Evolutionary conservation across 345 rosid species (phyloP), one percentile per base, ranked within the genome.

Genomic region (Trapa incisa): DNA sequence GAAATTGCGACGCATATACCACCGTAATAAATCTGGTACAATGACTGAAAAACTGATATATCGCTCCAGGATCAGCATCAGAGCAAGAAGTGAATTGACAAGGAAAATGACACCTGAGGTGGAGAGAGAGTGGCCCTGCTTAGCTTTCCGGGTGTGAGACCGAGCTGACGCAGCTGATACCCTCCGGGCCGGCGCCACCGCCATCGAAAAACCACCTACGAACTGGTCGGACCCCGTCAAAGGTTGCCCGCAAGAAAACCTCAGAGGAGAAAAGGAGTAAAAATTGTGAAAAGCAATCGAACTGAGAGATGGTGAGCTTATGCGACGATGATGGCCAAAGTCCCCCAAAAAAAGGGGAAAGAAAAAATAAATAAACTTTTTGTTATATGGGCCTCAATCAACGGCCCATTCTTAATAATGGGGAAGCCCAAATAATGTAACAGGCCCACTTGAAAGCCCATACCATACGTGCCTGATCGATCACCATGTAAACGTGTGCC

Each of bases 141-240:
- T 65, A 50, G 72, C 61, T 56, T 47, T 68, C 48, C 76, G 71
- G 14, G 76, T 73, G 68, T 73, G 76, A 47, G 76, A 68, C 41
- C 76, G 45, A 42, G 76, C 76, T 38, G 76, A 69, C 39, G 76
- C 65, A 29, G 76, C 72, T 33, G 76, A 73, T 47, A 73, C 61
- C 68, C 65, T 73, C 54, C 76, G 43, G 65, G 50, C 8, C 57
- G 71, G 52, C 12, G 72, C 71, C n/a, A 56, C 71, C 68, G 71
- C 72, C 76, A 73, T 73, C n/a, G 36, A 48, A 38, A 38, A 35
- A 10, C 63, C 63, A 13, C 38, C 62, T 5, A 15, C 58, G 16
- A 53, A 10, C 37, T 57, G 62, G 35, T 57, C 62, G 37, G 62
- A 57, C 62, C 62, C 29, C 15, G 15, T 58, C 63, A 7, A 35